Evolutionary conservation across 2,329 filamentous ascomycete genomes (phyloP), one percentile per base, ranked within the genome.

Genomic region (Cladobotryum protrusum): DNA sequence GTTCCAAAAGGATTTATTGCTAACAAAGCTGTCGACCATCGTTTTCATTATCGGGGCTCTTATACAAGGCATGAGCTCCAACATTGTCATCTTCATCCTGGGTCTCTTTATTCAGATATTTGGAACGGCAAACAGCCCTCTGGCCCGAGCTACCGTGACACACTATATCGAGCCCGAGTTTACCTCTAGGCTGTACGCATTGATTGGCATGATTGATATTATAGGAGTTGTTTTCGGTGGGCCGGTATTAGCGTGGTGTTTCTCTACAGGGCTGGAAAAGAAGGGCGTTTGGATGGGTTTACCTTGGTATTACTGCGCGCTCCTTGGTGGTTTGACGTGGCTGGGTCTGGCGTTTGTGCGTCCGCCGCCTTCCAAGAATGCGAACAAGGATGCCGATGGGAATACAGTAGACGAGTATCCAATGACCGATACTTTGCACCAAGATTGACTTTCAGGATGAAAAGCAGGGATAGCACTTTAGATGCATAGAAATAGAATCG

Each of bases 131-230:
- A 63, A 65, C 17, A 66, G 59, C 33, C 68, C 71, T 1, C 60
- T 73, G 11, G 64, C 65, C 1, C 61, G 71, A 32, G 68, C 71
- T n/a, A 67, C 70, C 2, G 57, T 71, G 7, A 68, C 70, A 0
- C 67, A 68, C 46, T 70, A 68, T 47, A 68, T 72, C 15, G 55
- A 61, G 11, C 55, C 65, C 7, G 58, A 67, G 43, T 65, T 65
- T 24, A 72, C 68, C 1, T 72, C 71, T 32, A 62, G 69, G 19
- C 54, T 73, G 3, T 72, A 72, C 52, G 70, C 70, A 1, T 57
- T 73, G 50, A 65, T 70, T 34, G 64, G 66, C 49, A 72, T 71
- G 56, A 58, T 63, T 3, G 70, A 72, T 52, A 64, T 69, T 5
- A 36, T 65, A 7, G 71, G 71, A 0, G 63, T 67, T 0, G 69